Base-by-base conservation (phyloP, 805 yeast genomes). In the Blastobotrys chiropterorum region DNA sequence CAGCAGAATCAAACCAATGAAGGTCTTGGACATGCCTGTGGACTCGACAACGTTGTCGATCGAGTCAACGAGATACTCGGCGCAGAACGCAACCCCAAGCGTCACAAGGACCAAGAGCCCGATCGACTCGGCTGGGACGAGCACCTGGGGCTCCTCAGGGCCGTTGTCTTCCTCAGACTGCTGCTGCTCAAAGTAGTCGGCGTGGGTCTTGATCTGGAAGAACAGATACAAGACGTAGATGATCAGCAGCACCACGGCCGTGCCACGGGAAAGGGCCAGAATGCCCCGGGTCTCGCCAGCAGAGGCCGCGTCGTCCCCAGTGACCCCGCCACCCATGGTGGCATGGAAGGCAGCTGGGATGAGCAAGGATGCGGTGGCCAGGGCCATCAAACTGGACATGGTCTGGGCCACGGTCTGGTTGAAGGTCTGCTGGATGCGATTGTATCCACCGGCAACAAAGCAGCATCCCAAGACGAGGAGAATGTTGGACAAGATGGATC, bases 361-460 rank as follows among this genome's bases (percentile, higher is more conserved):
- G 64, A 94, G 70, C 61, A 94, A 75, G 1, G 96, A 90, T 39
- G 94, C 85, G 46, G 94, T 83, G 2, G 97, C 87, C 52, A 94
- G 81, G 1, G 95, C 95, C 81, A 94, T 80, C 58, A 94, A 76
- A 1, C 97, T 90, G 34, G 90, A 80, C 99, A 94, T 94, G 5
- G 98, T 90, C 70, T 94, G 98, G 3, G 99, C 99, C 5, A 90
- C 97, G 0, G 98, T 92, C 69, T 87, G 95, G 73, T 90, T 90
- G 72, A 94, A 94, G 1, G 77, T 77, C 69, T 94, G 98, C 67
- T 86, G 94, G 38, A 84, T 76, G 56, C 94, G 80, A 59, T 86
- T 84, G 66, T 83, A 78, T 15, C 99, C 99, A 52, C 99, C 99
- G 42, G 86, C 90, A 14, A 92, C 70, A 65, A 94, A 94, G 66